Conservation (phyloP, 257 asterid genomes). For the Solanum paucissectum region DNA sequence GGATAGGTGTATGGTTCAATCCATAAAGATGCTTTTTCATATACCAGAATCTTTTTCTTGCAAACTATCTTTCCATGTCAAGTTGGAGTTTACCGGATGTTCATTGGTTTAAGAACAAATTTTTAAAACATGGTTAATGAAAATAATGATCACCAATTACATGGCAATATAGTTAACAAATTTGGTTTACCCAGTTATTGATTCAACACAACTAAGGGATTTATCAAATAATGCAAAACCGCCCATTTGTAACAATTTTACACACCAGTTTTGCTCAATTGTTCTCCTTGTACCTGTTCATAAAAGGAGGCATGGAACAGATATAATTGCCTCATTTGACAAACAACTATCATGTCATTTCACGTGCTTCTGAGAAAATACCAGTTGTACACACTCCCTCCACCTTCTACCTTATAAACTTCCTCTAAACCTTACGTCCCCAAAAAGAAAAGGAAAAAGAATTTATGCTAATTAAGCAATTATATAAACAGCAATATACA, state of each 20-base stretch:
- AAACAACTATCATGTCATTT: not conserved
- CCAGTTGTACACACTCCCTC: not conserved
- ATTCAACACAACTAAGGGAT: not conserved
- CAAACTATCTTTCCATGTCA: not conserved
- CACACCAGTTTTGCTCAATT: not conserved
- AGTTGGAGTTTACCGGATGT: not conserved
- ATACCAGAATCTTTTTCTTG: not conserved
- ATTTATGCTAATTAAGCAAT: not conserved
- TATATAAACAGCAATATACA: not conserved
- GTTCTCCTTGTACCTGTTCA: not conserved
- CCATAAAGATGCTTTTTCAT: not conserved
- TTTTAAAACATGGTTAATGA: not conserved
- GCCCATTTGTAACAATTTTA: not conserved
- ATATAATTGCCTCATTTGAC: not conserved
- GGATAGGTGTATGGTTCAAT: not conserved
- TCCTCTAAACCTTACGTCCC: not conserved
- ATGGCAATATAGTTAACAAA: not conserved
- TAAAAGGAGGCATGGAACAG: not conserved
- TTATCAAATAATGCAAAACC: not conserved
- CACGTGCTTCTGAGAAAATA: not conserved
- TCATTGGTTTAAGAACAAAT: not conserved
- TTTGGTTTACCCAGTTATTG: not conserved
- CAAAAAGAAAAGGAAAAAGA: not conserved
- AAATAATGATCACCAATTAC: not conserved
- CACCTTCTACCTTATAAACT: not conserved